phyloP scores from a whole-genome alignment of 306 rosid species.

The Dryas octopetala region DNA sequence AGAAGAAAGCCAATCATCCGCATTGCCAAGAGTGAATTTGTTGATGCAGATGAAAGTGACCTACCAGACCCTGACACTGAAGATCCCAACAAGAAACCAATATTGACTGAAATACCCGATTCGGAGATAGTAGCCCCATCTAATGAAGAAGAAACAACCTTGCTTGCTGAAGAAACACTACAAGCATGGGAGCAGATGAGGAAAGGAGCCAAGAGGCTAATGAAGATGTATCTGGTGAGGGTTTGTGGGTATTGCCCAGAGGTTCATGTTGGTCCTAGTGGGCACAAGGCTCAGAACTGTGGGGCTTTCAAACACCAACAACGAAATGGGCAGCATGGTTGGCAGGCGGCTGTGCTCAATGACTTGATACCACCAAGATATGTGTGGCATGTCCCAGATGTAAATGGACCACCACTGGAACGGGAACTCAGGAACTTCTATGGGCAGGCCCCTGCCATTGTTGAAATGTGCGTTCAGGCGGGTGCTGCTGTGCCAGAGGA shows the following conservation, averaged over 20 bases:
- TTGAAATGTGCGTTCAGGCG: slow-evolving; percentile 89
- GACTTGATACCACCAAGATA: slow-evolving; percentile 88
- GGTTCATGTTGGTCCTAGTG: slow-evolving; percentile 73
- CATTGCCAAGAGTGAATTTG: slow-evolving; percentile 64
- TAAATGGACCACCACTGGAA: slow-evolving; percentile 64
- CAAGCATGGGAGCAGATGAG: slow-evolving; percentile 83
- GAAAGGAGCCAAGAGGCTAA: slow-evolving; percentile 66
- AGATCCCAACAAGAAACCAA: slow-evolving; percentile 37
- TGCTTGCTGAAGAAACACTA: slow-evolving; percentile 76
- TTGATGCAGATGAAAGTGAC: slow-evolving; percentile 94
- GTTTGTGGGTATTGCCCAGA: slow-evolving; percentile 98
- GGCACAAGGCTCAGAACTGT: slow-evolving; percentile 93
- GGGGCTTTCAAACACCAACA: slow-evolving; percentile 95
- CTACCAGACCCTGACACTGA: slow-evolving; percentile 59
- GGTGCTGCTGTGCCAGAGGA: slow-evolving; percentile 83
- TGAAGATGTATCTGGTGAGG: slow-evolving; percentile 78
- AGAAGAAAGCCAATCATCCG: slow-evolving; percentile 91
- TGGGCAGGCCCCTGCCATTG: slow-evolving; percentile 87
- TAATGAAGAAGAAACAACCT: slow-evolving; percentile 40
- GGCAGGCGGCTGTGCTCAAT: slow-evolving; percentile 83
- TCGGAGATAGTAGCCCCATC: slow-evolving; percentile 52
- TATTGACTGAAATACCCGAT: slow-evolving; percentile 64
- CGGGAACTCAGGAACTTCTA: slow-evolving; percentile 78
- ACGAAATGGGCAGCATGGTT: slow-evolving; percentile 96
- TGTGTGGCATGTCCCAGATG: slow-evolving; percentile 97